A percentile compares a stretch with the other conserved stretches of the same genome.
Evolutionary conservation across 2,329 filamentous ascomycete species (phyloP).

Genomic region (Lasiodiplodia gonubiensis): DNA sequence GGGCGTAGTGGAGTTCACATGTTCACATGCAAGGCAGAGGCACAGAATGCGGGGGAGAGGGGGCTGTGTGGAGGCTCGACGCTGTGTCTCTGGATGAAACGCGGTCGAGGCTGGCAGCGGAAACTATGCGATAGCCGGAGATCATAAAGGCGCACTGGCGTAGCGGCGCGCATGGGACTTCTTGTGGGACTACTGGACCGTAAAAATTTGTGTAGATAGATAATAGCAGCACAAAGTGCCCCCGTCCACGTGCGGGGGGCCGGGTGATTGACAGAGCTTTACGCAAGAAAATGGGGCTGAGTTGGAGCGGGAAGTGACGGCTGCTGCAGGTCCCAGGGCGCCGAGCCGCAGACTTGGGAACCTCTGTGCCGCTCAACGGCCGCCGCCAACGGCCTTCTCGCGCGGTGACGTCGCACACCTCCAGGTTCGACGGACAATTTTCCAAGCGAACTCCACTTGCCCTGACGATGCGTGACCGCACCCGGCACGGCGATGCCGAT

Average conservation of each 20-base stretch:
- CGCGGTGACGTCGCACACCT: conserved; percentile 5
- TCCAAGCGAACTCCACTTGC: background rate
- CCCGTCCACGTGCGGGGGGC: background rate
- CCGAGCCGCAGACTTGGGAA: conserved; percentile 16
- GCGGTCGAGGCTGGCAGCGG: conserved; percentile 1
- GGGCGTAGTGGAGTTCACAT: background rate
- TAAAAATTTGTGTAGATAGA: background rate
- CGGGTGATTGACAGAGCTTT: background rate
- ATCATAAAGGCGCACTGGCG: conserved; percentile 25
- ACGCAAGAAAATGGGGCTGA: conserved; percentile 11
- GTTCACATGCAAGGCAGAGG: background rate
- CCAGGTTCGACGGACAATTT: background rate
- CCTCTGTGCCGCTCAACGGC: background rate
- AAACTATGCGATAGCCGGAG: conserved; percentile 9
- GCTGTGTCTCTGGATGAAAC: background rate
- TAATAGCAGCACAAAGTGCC: background rate
- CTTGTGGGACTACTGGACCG: conserved; percentile 1
- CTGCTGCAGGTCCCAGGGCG: conserved; percentile 6
- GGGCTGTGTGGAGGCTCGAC: conserved; percentile 7
- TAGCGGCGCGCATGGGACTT: conserved; percentile 9
- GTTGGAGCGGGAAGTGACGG: conserved; percentile 11
- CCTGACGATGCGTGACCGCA: background rate
- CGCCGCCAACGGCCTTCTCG: background rate
- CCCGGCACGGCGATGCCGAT: conserved; percentile 21
- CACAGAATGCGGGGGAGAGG: background rate